Evolutionary conservation across 2,329 filamentous ascomycete genomes (phyloP), one percentile per base, ranked within the genome.

Genomic region (Amesomyces nigricolor): DNA sequence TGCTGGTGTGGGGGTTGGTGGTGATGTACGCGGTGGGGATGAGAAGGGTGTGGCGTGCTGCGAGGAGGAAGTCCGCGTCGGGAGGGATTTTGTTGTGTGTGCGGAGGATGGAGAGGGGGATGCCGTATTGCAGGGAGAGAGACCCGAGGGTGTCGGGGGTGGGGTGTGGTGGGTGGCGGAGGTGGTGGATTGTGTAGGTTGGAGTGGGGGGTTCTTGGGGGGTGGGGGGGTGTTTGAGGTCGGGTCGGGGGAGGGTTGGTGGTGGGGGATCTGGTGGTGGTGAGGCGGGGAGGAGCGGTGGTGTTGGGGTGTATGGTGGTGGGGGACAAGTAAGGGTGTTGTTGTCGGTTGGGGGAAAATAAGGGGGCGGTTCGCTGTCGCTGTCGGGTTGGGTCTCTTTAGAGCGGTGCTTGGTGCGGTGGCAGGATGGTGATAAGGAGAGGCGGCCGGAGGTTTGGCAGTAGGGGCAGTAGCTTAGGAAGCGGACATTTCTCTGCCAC

Each of bases 161-260:
- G 55, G 87, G 85, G 64, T 88, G 76, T 2, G 56, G 51, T 1
- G 53, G 50, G 43, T 58, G 57, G 13, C 54, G 53, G 47, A 94
- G 74, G 69, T 90, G 90, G 68, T 94, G 89, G 13, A 91, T 73
- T 2, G 83, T 82, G 68, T 91, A 87, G 56, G 81, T 76, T n/a
- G 35, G 17, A 7, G 8, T 35, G 32, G 57, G 40, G 6, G 52
- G 54, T 7, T 4, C 71, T 73, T 44, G 73, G 78, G 5, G 85
- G 35, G 43, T 29, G 5, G 30, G 6, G 40, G 37, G 32, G 10
- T 58, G 38, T 53, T 40, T 19, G 58, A 22, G n/a, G n/a, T 38
- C 29, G 11, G 30, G 5, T 10, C 42, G 52, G 32, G 44, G 4
- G 46, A 29, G 16, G 40, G 35, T 43, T 32, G 29, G 44, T 29